Evolutionary conservation across 2,329 filamentous ascomycete genomes (phyloP), one percentile per base, ranked within the genome.

Genomic region (Phialemoniopsis sp.): DNA sequence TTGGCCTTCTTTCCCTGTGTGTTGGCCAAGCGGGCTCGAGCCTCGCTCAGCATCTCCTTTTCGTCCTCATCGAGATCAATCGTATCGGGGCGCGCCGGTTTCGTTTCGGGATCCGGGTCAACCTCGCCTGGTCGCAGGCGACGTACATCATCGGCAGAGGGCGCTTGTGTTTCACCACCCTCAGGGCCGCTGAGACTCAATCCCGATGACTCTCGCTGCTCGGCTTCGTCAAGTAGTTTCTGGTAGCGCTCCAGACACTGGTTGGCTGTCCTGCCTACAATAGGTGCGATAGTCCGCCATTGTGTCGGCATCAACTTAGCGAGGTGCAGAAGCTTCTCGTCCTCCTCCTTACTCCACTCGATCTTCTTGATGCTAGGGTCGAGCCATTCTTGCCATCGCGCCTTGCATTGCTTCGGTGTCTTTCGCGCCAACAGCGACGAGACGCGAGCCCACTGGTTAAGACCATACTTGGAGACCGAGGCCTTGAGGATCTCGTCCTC

Each of bases 1-100:
- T 98, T 98, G 7, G 93, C 93, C 70, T 98, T 98, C 68, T 98
- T 98, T 59, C 93, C 93, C 65, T 97, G 93, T 10, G 93, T 97
- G 56, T 98, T 98, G 47, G 93, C 93, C 48, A 98, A 71, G 67
- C 93, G 89, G 40, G 93, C 93, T 58, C 93, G 87, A 51, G 93
- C 93, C 68, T 98, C 93, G 59, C 90, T 96, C 56, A 98, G 67
- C 93, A 98, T 98, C 66, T 98, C 93, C 70, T 98, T 97, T 65
- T 98, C 93, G 58, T 98, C 93, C 61, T 98, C 93, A 59, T 98
- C 93, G 54, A 98, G 81, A 64, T 98, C 93, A 59, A 98, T 93
- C 6, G 93, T 96, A 62, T 98, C 93, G 30, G 93, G 93, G 44
- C 90, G 78, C 29, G 93, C 93, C 40, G 93, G 93, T 62, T 96